Conservation (phyloP, 2,329 filamentous ascomycete genomes). For the Epichloe sylvatica region DNA sequence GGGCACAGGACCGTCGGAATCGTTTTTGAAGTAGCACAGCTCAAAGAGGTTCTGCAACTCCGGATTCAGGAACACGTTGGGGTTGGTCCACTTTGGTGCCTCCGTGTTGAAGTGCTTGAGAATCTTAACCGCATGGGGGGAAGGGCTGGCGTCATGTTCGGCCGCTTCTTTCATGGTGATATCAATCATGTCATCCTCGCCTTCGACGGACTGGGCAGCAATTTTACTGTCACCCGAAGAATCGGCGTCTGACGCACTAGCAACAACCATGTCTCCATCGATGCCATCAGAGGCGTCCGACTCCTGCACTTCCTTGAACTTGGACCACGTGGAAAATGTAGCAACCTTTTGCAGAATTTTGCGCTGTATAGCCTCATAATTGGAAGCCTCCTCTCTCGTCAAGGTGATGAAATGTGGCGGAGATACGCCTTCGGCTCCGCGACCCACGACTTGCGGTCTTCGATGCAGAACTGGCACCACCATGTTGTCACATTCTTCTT, state of each 20-base stretch:
- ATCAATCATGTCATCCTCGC: slow-evolving; percentile 83
- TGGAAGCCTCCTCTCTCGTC: slow-evolving; percentile 53
- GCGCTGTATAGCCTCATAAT: slow-evolving; percentile 57
- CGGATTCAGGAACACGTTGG: slow-evolving; percentile 43
- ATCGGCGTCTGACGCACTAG: slow-evolving; percentile 48
- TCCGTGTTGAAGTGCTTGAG: slow-evolving; percentile 34
- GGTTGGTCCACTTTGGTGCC: slow-evolving; percentile 40
- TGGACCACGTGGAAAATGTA: slow-evolving; percentile 58
- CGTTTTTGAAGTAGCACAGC: slow-evolving; percentile 49
- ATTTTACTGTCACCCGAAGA: slow-evolving; percentile 58
- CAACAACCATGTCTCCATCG: slow-evolving; percentile 56
- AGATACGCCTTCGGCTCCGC: slow-evolving; percentile 18
- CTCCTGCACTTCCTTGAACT: slow-evolving; percentile 40
- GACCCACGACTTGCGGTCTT: slow-evolving; percentile 19
- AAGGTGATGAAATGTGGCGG: slow-evolving; percentile 62
- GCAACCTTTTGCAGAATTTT: slow-evolving; percentile 68
- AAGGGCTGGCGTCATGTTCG: slow-evolving; percentile 6
- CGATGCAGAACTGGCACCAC: slow-evolving; percentile 61
- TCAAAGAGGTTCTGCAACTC: slow-evolving; percentile 62
- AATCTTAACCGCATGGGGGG: slow-evolving; percentile 13
- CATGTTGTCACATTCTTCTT: slow-evolving; percentile 49
- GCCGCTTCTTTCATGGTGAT: slow-evolving; percentile 65
- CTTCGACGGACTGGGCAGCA: slow-evolving; percentile 64
- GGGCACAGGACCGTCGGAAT: slow-evolving; percentile 44
- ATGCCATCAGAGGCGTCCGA: slow-evolving; percentile 34